Conservation (phyloP, 495 filamentous ascomycete genomes). For the Bryoglossum gracile region DNA sequence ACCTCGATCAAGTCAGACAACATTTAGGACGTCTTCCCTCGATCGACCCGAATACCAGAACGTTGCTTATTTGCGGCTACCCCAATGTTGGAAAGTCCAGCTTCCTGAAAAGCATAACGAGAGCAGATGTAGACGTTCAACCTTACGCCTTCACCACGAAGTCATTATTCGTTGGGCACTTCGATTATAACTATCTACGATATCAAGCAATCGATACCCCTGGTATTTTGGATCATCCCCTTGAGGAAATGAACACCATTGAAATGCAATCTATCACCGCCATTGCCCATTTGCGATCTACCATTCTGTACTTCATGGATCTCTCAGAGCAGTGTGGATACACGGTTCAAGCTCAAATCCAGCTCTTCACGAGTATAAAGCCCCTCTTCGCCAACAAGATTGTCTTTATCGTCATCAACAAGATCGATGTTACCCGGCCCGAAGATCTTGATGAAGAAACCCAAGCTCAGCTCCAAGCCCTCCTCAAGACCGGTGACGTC, state of each 20-base stretch:
- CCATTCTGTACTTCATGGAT: slow-evolving; percentile 97
- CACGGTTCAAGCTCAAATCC: slow-evolving; percentile 82
- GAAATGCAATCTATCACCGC: slow-evolving; percentile 98
- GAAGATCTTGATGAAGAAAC: slow-evolving; percentile 82
- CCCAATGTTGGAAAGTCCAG: slow-evolving; percentile 97
- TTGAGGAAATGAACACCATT: slow-evolving; percentile 99
- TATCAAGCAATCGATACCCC: slow-evolving; percentile 80
- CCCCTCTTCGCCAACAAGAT: slow-evolving; percentile 96
- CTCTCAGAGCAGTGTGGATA: slow-evolving; percentile 97
- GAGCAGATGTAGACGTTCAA: slow-evolving; percentile 96
- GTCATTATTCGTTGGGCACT: slow-evolving; percentile 93
- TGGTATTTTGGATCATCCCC: slow-evolving; percentile 92
- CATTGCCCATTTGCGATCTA: slow-evolving; percentile 89
- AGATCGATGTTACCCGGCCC: slow-evolving; percentile 84
- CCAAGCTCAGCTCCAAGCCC: slow-evolving; percentile 65
- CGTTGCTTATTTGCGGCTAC: slow-evolving; percentile 91
- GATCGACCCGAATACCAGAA: slow-evolving; percentile 94
- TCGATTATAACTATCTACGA: slow-evolving; percentile 96
- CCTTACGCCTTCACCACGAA: slow-evolving; percentile 99
- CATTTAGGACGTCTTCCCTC: slow-evolving; percentile 96
- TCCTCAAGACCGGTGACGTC: slow-evolving; percentile 78
- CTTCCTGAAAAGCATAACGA: slow-evolving; percentile 82
- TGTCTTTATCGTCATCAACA: slow-evolving; percentile 94
- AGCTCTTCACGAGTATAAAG: slow-evolving; percentile 91
- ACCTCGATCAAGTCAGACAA: slow-evolving; percentile 96